A percentile compares a stretch with the other conserved stretches of the same genome.
phyloP scores from a whole-genome alignment of 345 rosid species.

The Salix dunnii region DNA sequence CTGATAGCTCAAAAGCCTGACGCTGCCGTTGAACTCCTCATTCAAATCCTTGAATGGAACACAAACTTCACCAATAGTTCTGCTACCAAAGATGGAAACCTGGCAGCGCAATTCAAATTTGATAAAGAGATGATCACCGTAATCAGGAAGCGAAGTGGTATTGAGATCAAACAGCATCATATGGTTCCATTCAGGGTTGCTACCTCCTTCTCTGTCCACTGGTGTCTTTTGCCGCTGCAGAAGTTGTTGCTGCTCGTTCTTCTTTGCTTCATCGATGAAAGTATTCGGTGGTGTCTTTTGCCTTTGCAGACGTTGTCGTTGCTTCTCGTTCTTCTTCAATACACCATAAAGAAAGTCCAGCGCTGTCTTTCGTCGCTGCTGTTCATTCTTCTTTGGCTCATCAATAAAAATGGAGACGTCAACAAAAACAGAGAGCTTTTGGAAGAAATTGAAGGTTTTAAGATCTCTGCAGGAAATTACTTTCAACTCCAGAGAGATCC shows the following conservation, averaged over 20 bases:
- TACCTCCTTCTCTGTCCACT: slow-evolving; percentile 25
- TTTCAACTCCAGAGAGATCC: slow-evolving; percentile 31
- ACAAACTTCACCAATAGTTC: slow-evolving; percentile 33
- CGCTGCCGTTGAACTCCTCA: slow-evolving; percentile 31
- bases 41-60: slow-evolving; percentile 38
- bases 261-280: slow-evolving; percentile 5
- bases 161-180: slow-evolving; percentile 33
- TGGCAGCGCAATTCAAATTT: slow-evolving; percentile 29
- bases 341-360: slow-evolving; percentile 9
- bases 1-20: slow-evolving; percentile 31
- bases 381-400: slow-evolving; percentile 7
- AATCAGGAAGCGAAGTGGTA: neutral
- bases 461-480: slow-evolving; percentile 38
- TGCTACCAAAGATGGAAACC: slow-evolving; percentile 23
- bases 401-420: slow-evolving; percentile 28
- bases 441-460: slow-evolving; percentile 45
- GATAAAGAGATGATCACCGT: slow-evolving; percentile 19
- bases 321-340: neutral
- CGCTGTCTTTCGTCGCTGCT: slow-evolving; percentile 25
- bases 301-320: slow-evolving; percentile 17
- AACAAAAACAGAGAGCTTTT: slow-evolving; percentile 39
- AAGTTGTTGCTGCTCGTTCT: slow-evolving; percentile 9
- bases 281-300: slow-evolving; percentile 25
- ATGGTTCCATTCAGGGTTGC: slow-evolving; percentile 51
- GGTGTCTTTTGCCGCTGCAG: slow-evolving; percentile 35